Evolutionary conservation across 768 basidiomycete genomes (phyloP).

Genomic region (Boletellus sp.): DNA sequence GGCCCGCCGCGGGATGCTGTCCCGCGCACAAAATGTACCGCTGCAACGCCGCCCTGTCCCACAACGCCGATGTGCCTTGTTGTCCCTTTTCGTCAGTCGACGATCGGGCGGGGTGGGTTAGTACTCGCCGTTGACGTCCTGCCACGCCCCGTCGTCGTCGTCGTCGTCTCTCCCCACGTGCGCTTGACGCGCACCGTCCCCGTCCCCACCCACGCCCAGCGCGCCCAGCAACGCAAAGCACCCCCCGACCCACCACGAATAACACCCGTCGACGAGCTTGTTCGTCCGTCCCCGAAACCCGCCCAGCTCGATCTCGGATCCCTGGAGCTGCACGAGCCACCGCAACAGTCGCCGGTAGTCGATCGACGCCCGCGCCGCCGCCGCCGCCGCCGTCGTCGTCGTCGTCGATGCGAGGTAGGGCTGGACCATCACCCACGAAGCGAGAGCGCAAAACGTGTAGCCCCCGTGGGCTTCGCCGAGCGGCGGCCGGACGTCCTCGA

Average conservation of each 20-base stretch:
- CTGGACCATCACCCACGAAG: conserved; percentile 75
- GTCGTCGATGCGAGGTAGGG: conserved; percentile 40
- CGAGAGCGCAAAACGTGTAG: conserved; percentile 92
- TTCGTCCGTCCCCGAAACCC: conserved; percentile 94
- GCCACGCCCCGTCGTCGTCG: conserved; percentile 48
- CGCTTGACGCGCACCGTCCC: no score
- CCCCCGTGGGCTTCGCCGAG: conserved; percentile 98
- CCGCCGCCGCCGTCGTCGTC: not conserved
- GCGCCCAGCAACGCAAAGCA: conserved; percentile 75
- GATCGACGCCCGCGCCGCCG: conserved; percentile 39
- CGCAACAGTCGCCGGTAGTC: conserved; percentile 60
- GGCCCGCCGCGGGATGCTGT: conserved; percentile 80
- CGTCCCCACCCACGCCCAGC: conserved; percentile 38
- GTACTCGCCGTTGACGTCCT: conserved; percentile 62
- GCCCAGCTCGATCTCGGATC: conserved; percentile 74
- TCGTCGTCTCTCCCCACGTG: conserved; percentile 18
- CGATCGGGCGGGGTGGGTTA: not conserved
- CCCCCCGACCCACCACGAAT: conserved; percentile 99
- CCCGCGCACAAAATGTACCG: conserved; percentile 84
- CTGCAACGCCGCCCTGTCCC: conserved; percentile 72
- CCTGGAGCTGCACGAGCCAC: conserved; percentile 88
- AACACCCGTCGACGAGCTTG: conserved; percentile 99
- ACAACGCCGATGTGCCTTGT: conserved; percentile 35
- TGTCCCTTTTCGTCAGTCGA: not conserved
- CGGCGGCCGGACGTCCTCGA: conserved; percentile 56